phyloP scores from a whole-genome alignment of 805 yeast species.

The Suhomyces vadensis region DNA sequence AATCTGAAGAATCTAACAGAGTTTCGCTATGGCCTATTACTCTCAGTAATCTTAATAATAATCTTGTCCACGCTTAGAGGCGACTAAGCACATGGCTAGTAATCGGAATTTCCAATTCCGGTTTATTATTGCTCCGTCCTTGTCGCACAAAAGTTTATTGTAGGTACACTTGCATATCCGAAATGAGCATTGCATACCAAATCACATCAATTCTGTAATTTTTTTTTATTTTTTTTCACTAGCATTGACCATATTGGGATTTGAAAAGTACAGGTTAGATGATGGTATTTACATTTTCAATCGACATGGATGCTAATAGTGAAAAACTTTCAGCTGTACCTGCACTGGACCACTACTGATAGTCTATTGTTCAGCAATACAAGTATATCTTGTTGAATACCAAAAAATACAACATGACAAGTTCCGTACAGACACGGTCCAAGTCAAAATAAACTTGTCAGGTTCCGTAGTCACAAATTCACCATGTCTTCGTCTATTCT shows the following conservation, averaged over 20 bases:
- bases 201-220: not conserved
- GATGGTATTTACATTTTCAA: not conserved
- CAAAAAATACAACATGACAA: too few relatives aligned
- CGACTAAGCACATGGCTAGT: not conserved
- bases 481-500: too few relatives aligned
- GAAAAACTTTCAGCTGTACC: not conserved
- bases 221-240: too few relatives aligned
- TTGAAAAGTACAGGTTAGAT: not conserved
- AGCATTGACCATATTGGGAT: not conserved
- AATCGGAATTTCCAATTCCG: not conserved
- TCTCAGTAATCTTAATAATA: not conserved
- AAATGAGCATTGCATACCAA: not conserved
- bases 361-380: too few relatives aligned
- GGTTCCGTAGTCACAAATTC: too few relatives aligned
- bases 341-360: not conserved
- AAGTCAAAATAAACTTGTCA: too few relatives aligned
- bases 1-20: too few relatives aligned
- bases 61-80: not conserved
- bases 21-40: conserved; percentile 1
- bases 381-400: too few relatives aligned
- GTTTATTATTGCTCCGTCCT: not conserved
- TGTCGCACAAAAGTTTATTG: not conserved
- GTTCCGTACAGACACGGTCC: too few relatives aligned
- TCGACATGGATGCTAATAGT: too few relatives aligned
- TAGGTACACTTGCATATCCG: conserved; percentile 1